phyloP scores from a whole-genome alignment of 176 grass and related monocot genomes.

The Avena atlantica region DNA sequence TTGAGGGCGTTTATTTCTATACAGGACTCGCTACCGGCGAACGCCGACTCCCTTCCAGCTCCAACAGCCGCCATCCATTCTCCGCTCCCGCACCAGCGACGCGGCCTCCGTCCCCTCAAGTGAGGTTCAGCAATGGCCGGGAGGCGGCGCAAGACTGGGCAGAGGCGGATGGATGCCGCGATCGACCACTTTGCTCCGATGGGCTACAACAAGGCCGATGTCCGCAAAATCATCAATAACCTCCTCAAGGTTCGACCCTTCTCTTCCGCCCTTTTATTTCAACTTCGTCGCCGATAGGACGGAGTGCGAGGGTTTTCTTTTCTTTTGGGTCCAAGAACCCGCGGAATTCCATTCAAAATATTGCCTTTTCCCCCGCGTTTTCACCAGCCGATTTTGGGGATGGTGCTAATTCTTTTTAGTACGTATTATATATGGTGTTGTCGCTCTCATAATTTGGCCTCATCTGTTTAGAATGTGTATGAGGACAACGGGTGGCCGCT shows the following conservation, averaged over 20 bases:
- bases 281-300: neutral
- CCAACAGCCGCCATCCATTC: neutral
- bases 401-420: neutral
- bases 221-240: neutral
- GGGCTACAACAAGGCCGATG: too few relatives aligned
- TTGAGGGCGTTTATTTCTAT: too few relatives aligned
- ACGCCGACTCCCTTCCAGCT: neutral
- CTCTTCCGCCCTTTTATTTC: neutral
- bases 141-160: neutral
- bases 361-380: neutral
- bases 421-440: neutral
- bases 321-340: neutral
- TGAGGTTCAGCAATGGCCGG: neutral
- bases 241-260: conserved; percentile 8
- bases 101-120: neutral
- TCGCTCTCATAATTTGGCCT: neutral
- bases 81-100: neutral
- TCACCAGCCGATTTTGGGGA: neutral
- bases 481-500: conserved; percentile 8
- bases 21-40: neutral
- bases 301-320: neutral
- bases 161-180: conserved; percentile 1
- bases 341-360: too few relatives aligned
- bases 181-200: neutral
- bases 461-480: neutral